Evolutionary conservation across 305 asterid species (phyloP).

Genomic region (Salvia sclarea): DNA sequence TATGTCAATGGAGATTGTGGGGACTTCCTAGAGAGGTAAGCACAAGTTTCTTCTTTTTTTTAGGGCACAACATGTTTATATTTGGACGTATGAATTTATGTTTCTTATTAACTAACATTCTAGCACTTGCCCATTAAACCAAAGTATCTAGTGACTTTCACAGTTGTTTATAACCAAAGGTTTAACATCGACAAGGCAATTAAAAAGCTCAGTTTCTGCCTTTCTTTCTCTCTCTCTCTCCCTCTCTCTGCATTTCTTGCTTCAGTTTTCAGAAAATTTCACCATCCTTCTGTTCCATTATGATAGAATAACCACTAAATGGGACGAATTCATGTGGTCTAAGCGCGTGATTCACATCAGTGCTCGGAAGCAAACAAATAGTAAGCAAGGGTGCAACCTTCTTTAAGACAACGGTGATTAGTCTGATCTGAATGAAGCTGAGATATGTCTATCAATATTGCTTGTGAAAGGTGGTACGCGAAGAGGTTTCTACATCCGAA

Average conservation of each 20-base stretch:
- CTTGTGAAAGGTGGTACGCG: conserved; percentile 60
- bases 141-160: conserved; percentile 73
- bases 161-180: conserved; percentile 70
- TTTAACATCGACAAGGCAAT: conserved; percentile 65
- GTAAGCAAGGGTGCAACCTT: conserved; percentile 28
- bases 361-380: conserved; percentile 62
- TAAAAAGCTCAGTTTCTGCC: conserved; percentile 63
- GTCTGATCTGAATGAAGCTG: neutral
- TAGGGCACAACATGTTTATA: too few species aligned
- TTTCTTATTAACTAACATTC: neutral
- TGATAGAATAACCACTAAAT: conserved; percentile 56
- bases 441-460: neutral
- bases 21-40: conserved; percentile 60
- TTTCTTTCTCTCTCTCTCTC: conserved; percentile 2
- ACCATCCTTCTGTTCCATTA: conserved; percentile 63
- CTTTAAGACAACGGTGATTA: neutral
- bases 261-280: conserved; percentile 58
- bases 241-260: conserved; percentile 14
- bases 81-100: conserved; percentile 4
- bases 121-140: conserved; percentile 72
- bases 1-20: conserved; percentile 55
- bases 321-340: conserved; percentile 72
- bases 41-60: neutral
- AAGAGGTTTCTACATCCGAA: conserved; percentile 74
- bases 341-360: conserved; percentile 60